Evolutionary conservation across 1,284 basidiomycete genomes (phyloP).

Genomic region (Inonotus obliquus): DNA sequence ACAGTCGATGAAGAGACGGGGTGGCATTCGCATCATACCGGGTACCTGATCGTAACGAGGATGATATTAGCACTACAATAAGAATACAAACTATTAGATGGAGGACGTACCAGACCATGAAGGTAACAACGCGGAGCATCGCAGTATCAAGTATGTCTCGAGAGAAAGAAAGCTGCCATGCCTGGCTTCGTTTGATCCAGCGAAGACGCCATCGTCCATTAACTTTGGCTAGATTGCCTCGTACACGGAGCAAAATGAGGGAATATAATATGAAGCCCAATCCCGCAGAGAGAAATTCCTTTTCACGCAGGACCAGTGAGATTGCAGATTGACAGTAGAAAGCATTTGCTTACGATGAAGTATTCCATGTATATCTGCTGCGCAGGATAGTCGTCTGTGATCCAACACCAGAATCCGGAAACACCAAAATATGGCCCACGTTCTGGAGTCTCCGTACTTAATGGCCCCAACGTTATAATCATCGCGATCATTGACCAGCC

Average conservation of each 20-base stretch:
- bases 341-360: slow-evolving; percentile 37
- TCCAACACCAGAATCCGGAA: slow-evolving; percentile 43
- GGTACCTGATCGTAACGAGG: slow-evolving; percentile 11
- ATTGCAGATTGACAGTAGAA: neutral
- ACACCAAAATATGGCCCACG: slow-evolving; percentile 40
- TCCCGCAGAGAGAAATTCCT: slow-evolving; percentile 33
- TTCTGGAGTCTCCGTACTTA: slow-evolving; percentile 29
- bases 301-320: neutral
- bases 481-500: slow-evolving; percentile 35
- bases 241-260: slow-evolving; percentile 31
- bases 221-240: slow-evolving; percentile 29
- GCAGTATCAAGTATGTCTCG: slow-evolving; percentile 27
- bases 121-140: slow-evolving; percentile 16
- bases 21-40: slow-evolving; percentile 4
- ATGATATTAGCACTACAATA: neutral
- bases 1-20: neutral
- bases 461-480: slow-evolving; percentile 34
- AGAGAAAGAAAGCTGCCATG: slow-evolving; percentile 26
- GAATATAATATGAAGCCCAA: slow-evolving; percentile 30
- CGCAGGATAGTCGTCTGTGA: slow-evolving; percentile 37
- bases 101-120: slow-evolving; percentile 17
- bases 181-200: slow-evolving; percentile 23
- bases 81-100: neutral
- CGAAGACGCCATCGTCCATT: slow-evolving; percentile 27
- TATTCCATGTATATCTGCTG: slow-evolving; percentile 43